Evolutionary conservation across 805 yeast genomes (phyloP).

Genomic region (Saturnispora besseyi): DNA sequence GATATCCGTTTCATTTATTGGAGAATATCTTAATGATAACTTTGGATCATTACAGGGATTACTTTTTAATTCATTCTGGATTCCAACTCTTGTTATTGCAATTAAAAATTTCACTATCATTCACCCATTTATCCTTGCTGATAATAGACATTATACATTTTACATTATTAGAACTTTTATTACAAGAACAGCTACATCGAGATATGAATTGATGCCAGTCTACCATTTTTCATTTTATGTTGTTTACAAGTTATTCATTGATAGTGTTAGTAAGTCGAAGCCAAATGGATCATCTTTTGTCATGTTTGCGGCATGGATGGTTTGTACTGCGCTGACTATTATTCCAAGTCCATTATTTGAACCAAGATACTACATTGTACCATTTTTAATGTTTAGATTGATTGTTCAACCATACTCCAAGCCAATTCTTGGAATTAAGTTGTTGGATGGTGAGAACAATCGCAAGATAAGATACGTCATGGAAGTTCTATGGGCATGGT

Average conservation of each 20-base stretch:
- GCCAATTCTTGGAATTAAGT: slow-evolving; percentile 18
- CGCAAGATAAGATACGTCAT: slow-evolving; percentile 29
- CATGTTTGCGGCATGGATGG: slow-evolving; percentile 41
- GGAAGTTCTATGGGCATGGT: slow-evolving; percentile 58
- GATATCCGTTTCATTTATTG: slow-evolving; percentile 38
- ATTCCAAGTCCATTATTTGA: slow-evolving; percentile 90
- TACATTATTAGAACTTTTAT: slow-evolving; percentile 70
- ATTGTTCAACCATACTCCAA: slow-evolving; percentile 35
- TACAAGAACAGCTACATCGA: slow-evolving; percentile 36
- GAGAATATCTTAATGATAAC: slow-evolving; percentile 30
- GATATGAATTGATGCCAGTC: slow-evolving; percentile 48
- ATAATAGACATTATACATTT: slow-evolving; percentile 89
- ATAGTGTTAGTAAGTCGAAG: slow-evolving; percentile 4
- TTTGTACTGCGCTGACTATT: slow-evolving; percentile 50
- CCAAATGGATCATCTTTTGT: slow-evolving; percentile 23
- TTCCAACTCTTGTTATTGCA: slow-evolving; percentile 32
- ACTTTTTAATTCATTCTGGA: slow-evolving; percentile 17
- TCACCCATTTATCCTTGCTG: slow-evolving; percentile 89
- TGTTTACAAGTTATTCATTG: slow-evolving; percentile 16
- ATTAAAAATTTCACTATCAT: slow-evolving; percentile 58
- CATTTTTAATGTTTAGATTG: slow-evolving; percentile 67
- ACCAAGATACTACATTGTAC: slow-evolving; percentile 85
- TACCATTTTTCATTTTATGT: slow-evolving; percentile 50
- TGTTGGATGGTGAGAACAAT: slow-evolving; percentile 18
- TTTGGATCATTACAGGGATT: slow-evolving; percentile 19